Evolutionary conservation across 805 yeast genomes (phyloP), one percentile per base, ranked within the genome.

Genomic region (Blastobotrys muscicola): DNA sequence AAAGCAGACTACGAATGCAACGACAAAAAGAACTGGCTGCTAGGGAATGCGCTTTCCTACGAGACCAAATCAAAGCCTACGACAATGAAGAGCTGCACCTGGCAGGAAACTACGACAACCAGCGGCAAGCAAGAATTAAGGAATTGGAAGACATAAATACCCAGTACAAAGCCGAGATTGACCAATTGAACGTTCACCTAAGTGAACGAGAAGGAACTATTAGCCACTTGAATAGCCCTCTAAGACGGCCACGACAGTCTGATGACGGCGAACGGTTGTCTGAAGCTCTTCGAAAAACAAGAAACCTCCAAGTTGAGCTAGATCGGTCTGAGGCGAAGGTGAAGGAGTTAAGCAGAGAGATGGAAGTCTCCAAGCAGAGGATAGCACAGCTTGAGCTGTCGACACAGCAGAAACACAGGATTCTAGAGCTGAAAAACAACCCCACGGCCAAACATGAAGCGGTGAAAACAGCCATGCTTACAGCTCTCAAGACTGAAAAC

Each of bases 361-460:
- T 26, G 56, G 64, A 47, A 44, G 69, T 43, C 8, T 13, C 38
- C 11, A 33, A 41, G 8, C 41, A 42, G 38, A 47, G 46, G 29
- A 39, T 50, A 33, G 49, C 42, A n/a, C 45, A 43, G 29, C 31
- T 46, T 15, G 52, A 47, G 41, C 41, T 51, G 13, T 33, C 47
- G 33, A 36, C 42, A 26, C 38, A 33, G 23, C 31, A 42, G 29
- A 42, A 45, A 20, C 47, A 36, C 1, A 70, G 78, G 41, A 69
- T 85, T 2, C 58, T 85, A 10, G 82, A 82, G 57, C 60, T 83
- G 45, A 69, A 80, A 38, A 70, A 75, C 29, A 84, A 81, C 56
- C 94, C 94, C 1, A 70, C 79, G 10, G 44, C 70, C 2, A 67
- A 67, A 11, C 81, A 80, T 50, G 89, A 84, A 56, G 59, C 70